Percentiles rank a stretch among this genome's conserved stretches.
Conservation (phyloP, 176 grass and related monocot species). For the Ensete ventricosum region DNA sequence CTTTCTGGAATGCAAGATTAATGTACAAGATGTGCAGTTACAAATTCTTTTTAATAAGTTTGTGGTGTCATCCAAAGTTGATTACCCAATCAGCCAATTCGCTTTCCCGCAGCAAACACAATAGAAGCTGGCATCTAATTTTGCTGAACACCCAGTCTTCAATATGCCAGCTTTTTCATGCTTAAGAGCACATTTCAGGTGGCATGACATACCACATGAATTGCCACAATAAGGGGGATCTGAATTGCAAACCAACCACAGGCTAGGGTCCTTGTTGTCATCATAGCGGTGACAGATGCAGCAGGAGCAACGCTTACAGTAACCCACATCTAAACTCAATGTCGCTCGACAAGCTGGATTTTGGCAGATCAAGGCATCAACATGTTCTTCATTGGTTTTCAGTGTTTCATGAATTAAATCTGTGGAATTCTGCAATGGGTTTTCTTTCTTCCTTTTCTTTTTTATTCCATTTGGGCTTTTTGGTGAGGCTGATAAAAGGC, state of each 20-base stretch:
- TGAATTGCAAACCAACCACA: slow-evolving; percentile 89
- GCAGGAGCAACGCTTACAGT: slow-evolving; percentile 87
- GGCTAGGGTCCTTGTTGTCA: slow-evolving; percentile 93
- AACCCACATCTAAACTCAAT: slow-evolving; percentile 42
- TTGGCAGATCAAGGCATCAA: slow-evolving; percentile 39
- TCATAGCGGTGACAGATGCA: slow-evolving; percentile 80
- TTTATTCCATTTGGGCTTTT: slow-evolving; percentile 30
- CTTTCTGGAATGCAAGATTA: not conserved
- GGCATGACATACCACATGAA: slow-evolving; percentile 73
- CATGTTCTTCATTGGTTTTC: slow-evolving; percentile 21
- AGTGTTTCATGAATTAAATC: slow-evolving; percentile 12
- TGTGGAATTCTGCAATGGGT: slow-evolving; percentile 7
- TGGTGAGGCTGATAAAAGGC: slow-evolving; percentile 3
- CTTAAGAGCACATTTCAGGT: slow-evolving; percentile 79
- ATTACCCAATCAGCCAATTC: slow-evolving; percentile 75
- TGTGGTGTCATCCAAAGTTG: slow-evolving; percentile 3
- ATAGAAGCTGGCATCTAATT: slow-evolving; percentile 66
- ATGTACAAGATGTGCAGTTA: not conserved
- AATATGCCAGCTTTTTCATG: slow-evolving; percentile 59
- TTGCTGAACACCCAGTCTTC: slow-evolving; percentile 41
- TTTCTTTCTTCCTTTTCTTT: slow-evolving; percentile 31
- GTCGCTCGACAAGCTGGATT: slow-evolving; percentile 75
- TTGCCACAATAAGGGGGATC: slow-evolving; percentile 47
- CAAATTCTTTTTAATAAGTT: not conserved
- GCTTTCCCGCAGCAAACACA: slow-evolving; percentile 78